Evolutionary conservation across 2,329 filamentous ascomycete genomes (phyloP).

Genomic region (Aureobasidium leucospermi): DNA sequence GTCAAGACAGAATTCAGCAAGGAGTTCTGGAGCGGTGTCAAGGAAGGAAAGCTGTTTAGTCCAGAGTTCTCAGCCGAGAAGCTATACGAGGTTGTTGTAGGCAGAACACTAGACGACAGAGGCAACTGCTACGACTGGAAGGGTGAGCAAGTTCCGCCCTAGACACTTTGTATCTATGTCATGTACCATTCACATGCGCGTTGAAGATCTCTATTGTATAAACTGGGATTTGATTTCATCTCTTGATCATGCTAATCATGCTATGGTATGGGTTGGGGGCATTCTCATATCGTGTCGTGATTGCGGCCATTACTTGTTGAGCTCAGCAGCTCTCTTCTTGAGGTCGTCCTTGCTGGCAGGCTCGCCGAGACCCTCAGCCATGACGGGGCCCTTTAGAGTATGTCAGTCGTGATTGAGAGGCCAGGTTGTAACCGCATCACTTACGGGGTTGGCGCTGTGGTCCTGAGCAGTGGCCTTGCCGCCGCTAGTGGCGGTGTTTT

Average conservation of each 20-base stretch:
- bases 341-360: conserved; percentile 42
- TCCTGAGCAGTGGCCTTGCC: conserved; percentile 30
- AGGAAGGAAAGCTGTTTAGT: conserved; percentile 56
- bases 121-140: conserved; percentile 65
- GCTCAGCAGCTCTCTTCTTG: conserved; percentile 42
- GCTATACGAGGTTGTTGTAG: conserved; percentile 52
- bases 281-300: conserved; percentile 1
- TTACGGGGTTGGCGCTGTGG: conserved; percentile 36
- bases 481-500: conserved; percentile 28
- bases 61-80: conserved; percentile 59
- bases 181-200: background rate
- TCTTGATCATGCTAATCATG: conserved; percentile 8
- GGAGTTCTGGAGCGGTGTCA: conserved; percentile 63
- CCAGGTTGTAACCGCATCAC: conserved; percentile 13
- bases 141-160: conserved; percentile 56
- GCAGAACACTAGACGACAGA: conserved; percentile 43
- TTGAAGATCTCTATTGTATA: background rate
- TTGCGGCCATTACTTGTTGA: conserved; percentile 36
- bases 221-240: background rate
- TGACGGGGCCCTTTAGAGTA: conserved; percentile 34
- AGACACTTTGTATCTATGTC: background rate
- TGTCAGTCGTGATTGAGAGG: conserved; percentile 12
- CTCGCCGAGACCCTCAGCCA: conserved; percentile 38
- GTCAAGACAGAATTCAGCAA: conserved; percentile 67
- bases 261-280: background rate